Evolutionary conservation across 2,329 filamentous ascomycete species (phyloP), one percentile per base, ranked within the genome.

Genomic region (Colletotrichum sublineola): DNA sequence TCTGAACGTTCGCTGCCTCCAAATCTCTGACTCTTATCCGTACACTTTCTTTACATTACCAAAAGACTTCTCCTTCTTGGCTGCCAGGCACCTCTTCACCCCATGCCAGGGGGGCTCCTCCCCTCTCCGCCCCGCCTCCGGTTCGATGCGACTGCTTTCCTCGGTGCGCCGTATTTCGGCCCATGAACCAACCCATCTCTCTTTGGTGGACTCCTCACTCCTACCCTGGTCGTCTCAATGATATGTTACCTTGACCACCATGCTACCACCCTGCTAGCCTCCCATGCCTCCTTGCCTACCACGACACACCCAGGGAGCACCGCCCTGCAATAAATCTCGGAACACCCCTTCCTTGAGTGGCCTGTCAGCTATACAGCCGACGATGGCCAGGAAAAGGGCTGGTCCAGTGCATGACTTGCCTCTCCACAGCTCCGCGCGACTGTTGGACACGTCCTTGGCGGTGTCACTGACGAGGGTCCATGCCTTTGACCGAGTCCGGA

Each of bases 101-200:
- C 50, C 38, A 53, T 55, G 62, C 24, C 48, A 24, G 42, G 36
- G 46, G 36, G 44, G 18, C 44, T 46, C 44, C 44, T 46, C 58
- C 56, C 60, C 69, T 69, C 66, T 69, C 66, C 66, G 60, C 69
- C 69, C 69, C 69, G 66, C 69, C 69, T 72, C 66, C 66, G 60
- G 65, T 57, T 52, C 44, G 6, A 46, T 9, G 44, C 52, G n/a
- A 20, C 56, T 67, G 64, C 52, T 31, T 60, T 29, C 55, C 53
- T 68, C 50, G 61, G 40, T 70, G 66, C 66, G 68, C 69, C 66
- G 69, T 69, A 65, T 69, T 69, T 69, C 69, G 69, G 66, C 52
- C 66, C 60, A 60, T 63, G 29, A 40, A 29, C 42, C 40, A 24
- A 24, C 40, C 46, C 33, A 46, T 63, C 62, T 69, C 69, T 72